phyloP scores from a whole-genome alignment of 495 filamentous ascomycete species.

The Penicillium subrubescens region DNA sequence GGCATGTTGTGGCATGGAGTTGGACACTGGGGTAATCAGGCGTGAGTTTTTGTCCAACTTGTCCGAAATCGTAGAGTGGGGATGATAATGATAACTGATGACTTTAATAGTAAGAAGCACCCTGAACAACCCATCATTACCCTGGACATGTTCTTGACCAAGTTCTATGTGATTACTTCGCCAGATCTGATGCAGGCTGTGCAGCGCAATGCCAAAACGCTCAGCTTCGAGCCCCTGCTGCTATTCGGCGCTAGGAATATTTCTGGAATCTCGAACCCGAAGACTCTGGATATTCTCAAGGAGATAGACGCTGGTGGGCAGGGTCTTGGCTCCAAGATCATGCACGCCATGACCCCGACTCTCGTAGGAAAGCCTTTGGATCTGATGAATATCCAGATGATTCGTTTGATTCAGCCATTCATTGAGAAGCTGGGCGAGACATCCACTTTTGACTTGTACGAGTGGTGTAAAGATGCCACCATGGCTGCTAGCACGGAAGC shows the following conservation, averaged over 20 bases:
- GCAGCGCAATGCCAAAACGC: conserved; percentile 41
- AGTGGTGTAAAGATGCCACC: conserved; percentile 47
- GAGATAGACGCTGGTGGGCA: conserved; percentile 23
- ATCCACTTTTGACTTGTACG: conserved; percentile 26
- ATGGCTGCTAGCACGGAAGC: conserved; percentile 51
- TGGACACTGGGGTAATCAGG: conserved; percentile 30
- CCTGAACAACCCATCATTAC: conserved; percentile 41
- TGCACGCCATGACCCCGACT: conserved; percentile 29
- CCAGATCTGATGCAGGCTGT: conserved; percentile 42
- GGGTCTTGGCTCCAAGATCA: conserved; percentile 16
- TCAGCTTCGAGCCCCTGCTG: conserved; percentile 46
- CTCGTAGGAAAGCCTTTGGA: conserved; percentile 32
- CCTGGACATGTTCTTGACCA: conserved; percentile 42
- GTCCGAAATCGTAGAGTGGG: background rate
- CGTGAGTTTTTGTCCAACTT: conserved; percentile 6
- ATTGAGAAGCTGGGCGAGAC: conserved; percentile 22
- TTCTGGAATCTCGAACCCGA: conserved; percentile 18
- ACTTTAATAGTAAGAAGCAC: conserved; percentile 21
- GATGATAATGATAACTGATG: conserved; percentile 1
- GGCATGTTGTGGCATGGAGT: conserved; percentile 41
- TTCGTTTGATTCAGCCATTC: conserved; percentile 11
- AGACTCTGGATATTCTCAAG: conserved; percentile 19
- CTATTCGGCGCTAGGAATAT: conserved; percentile 20
- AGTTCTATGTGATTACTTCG: conserved; percentile 48
- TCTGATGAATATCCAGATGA: conserved; percentile 34